phyloP scores from a whole-genome alignment of 1,139 yeast genomes.

The Protomyces pachydermus region DNA sequence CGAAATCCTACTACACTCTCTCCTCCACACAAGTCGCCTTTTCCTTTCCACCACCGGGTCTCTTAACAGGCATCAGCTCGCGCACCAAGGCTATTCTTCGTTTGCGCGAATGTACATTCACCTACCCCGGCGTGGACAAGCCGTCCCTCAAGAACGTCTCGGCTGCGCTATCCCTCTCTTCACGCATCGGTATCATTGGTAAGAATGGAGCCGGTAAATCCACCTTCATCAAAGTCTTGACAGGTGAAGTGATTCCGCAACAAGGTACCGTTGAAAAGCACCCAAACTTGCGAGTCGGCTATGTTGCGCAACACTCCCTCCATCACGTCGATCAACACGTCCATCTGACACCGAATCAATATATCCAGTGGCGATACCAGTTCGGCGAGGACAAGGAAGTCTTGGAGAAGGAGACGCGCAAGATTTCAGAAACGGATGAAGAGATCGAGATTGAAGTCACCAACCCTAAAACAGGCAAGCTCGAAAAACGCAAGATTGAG shows the following conservation, averaged over 20 bases:
- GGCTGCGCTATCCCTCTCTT: constrained; percentile 98
- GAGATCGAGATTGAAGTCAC: constrained; percentile 75
- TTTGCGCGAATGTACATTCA: constrained; percentile 95
- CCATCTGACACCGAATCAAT: constrained; percentile 96
- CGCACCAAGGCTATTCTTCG: constrained; percentile 99
- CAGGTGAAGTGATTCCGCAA: constrained; percentile 84
- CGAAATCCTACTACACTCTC: constrained; percentile 96
- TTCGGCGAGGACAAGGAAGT: constrained; percentile 99
- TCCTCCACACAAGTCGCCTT: constrained; percentile 97
- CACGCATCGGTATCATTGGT: constrained; percentile 94
- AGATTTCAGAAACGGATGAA: constrained; percentile 75
- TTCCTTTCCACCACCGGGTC: constrained; percentile 99
- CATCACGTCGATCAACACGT: constrained; percentile 96
- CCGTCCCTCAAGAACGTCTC: constrained; percentile 86
- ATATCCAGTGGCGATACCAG: constrained; percentile 95
- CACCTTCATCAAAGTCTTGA: constrained; percentile 90
- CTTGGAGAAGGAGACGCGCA: constrained; percentile 84
- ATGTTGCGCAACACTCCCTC: constrained; percentile 96
- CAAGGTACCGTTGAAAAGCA: constrained; percentile 93
- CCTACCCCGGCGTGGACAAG: constrained; percentile 96
- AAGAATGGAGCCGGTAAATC: constrained; percentile 99
- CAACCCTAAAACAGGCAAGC: constrained; percentile 61
- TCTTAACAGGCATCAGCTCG: constrained; percentile 99
- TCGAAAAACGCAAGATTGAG: constrained; percentile 82
- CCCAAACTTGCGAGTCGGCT: constrained; percentile 95